phyloP scores from a whole-genome alignment of 495 filamentous ascomycete species.

The Chaetomidium leptoderma region DNA sequence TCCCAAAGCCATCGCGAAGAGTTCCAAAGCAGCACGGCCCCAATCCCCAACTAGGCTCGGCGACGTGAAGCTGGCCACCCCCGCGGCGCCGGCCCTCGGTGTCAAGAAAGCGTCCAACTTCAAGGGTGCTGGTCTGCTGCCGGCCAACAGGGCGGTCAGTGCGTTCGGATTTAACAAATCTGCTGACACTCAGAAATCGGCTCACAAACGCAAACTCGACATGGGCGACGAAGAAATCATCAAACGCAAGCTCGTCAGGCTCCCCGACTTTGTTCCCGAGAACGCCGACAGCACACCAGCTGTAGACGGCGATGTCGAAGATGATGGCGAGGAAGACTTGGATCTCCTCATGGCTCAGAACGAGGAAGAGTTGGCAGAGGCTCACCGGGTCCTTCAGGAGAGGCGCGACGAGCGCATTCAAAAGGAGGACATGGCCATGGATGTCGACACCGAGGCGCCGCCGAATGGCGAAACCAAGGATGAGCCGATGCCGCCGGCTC shows the following conservation, averaged over 20 bases:
- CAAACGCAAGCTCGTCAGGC: conserved; percentile 79
- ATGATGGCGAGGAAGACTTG: conserved; percentile 62
- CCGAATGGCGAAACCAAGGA: conserved; percentile 22
- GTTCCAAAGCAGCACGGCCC: conserved; percentile 53
- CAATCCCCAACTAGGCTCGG: conserved; percentile 38
- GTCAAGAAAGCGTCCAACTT: conserved; percentile 3
- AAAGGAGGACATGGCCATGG: conserved; percentile 47
- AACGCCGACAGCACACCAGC: conserved; percentile 56
- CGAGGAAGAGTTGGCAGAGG: conserved; percentile 85
- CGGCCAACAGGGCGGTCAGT: conserved; percentile 53
- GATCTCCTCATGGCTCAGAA: conserved; percentile 61
- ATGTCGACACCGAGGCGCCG: conserved; percentile 42
- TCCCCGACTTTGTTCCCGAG: conserved; percentile 69
- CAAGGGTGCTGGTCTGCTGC: conserved; percentile 26
- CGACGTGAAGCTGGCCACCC: conserved; percentile 27
- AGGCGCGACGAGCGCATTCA: conserved; percentile 47
- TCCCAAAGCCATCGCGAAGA: conserved; percentile 79
- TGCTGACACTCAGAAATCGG: conserved; percentile 60
- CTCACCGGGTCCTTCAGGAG: conserved; percentile 66
- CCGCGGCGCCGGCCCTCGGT: conserved; percentile 29
- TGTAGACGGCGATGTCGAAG: conserved; percentile 56
- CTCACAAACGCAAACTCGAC: conserved; percentile 68
- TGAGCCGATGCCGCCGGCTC: conserved; percentile 31
- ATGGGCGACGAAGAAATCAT: conserved; percentile 85
- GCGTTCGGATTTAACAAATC: conserved; percentile 74